Base-by-base conservation (phyloP, 2,329 filamentous ascomycete species). In the Chrysosporium keratinophilum region DNA sequence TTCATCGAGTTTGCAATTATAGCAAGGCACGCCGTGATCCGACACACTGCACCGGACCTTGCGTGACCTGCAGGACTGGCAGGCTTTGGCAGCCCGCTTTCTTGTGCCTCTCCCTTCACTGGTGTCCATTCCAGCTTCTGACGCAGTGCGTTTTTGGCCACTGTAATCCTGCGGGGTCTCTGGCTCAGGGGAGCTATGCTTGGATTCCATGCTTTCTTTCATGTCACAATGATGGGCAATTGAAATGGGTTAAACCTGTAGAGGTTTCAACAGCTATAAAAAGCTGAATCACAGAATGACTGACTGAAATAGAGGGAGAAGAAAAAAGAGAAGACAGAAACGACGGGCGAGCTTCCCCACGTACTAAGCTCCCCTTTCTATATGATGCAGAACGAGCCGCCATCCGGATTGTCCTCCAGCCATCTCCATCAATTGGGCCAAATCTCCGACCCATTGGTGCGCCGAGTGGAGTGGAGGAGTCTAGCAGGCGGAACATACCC, bases 31-130 rank as follows among this genome's bases (percentile, higher is more conserved):
- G 2, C 74, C 75, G 50, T 72, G 66, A 56, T 74, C 74, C 41
- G 69, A 75, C 17, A 77, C 74, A 58, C 76, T 74, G 54, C 75
- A 77, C 20, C 75, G 67, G 23, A 77, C 74, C 60, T 77, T 77
- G 23, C 75, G 66, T 12, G 74, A 69, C 10, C 75, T 67, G 58
- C 74, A 77, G 7, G 72, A 74, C 6, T 76, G 63, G 47, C 75
- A 77, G 9, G 75, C 75, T 52, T 77, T 76, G 19, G 74, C 62
- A 1, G 75, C 74, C 56, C 75, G 40, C 64, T 89, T 80, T 72
- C 95, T 95, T 50, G 50, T 55, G 12, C 39, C 10, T 28, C 53
- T 55, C 12, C 23, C 43, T 28, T 53, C 55, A 3, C 43, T 19
- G 44, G 14, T 20, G 39, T 52, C 53, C 12, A 57, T 45, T 12